Base-by-base conservation (phyloP, 371 early-diverging fungal genomes). In the Rhizopus sp. region DNA sequence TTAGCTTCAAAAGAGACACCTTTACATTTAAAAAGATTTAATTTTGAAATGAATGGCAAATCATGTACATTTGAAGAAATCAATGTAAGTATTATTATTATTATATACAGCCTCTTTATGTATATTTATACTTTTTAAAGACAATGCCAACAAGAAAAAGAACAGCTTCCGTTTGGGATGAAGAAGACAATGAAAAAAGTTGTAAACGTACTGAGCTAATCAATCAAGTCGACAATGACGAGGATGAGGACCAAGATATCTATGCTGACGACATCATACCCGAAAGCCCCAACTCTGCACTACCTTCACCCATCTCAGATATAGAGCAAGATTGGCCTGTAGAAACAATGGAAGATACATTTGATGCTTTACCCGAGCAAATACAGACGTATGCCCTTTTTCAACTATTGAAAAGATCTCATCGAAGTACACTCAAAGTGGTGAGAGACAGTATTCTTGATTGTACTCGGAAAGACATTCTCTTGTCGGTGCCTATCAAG, bases 401-500 rank as follows among this genome's bases (percentile, higher is more conserved):
- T 47, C 76, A 78, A 53, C 61, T 78, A 10, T 53, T 78, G 8
- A 73, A 72, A 51, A 47, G 73, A 39, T 73, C 79, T 3, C 64
- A 73, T 15, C 66, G 63, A n/a, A 56, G 62, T 33, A 85, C 92
- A 0, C 83, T 97, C 42, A 94, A 95, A 66, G 90, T 92, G 67
- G 88, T 92, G 17, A 86, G 88, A 57, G 87, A 88, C 15, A 74
- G 89, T 13, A 84, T 96, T 50, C 73, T 88, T 39, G 92, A 95
- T 1, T 86, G 85, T 4, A 77, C 96, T 48, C 92, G 92, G 67
- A 85, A 86, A 46, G 96, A 98, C 75, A 93, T 95, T 64, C 53
- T 97, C 9, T 80, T 82, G 4, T 74, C 81, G 7, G 66, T 97
- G 54, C 98, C 98, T 0, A 60, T 78, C 9, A 90, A 92, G 59